Conservation (phyloP, 257 asterid species). For the Hygrophila difformis region DNA sequence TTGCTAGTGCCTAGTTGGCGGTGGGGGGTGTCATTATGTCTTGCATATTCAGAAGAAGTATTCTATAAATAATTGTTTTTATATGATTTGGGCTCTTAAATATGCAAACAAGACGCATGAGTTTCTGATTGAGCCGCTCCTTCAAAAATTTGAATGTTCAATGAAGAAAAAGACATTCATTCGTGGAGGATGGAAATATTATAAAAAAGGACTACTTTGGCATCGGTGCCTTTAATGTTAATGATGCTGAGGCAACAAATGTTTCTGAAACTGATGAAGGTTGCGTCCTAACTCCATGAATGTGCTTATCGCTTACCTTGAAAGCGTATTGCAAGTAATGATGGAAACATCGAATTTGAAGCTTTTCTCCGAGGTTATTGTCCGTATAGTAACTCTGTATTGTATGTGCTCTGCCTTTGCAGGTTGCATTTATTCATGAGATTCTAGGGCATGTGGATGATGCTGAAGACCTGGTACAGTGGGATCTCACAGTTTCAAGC, state of each 20-base stretch:
- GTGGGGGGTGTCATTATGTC: too few relatives aligned
- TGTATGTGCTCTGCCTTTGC: constrained; percentile 18
- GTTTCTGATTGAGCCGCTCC: constrained; percentile 60
- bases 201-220: constrained; percentile 43
- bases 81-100: constrained; percentile 57
- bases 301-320: constrained; percentile 89
- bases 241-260: constrained; percentile 36
- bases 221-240: constrained; percentile 44
- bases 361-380: constrained; percentile 14
- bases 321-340: constrained; percentile 78
- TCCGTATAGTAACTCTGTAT: constrained; percentile 11
- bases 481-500: constrained; percentile 82
- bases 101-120: constrained; percentile 86
- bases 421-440: constrained; percentile 85
- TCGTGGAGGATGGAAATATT: constrained; percentile 37
- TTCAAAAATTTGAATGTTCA: constrained; percentile 54
- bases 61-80: constrained; percentile 11
- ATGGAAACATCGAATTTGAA: constrained; percentile 8
- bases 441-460: constrained; percentile 70
- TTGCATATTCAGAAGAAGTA: too few relatives aligned
- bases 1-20: background rate
- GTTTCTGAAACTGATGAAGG: constrained; percentile 52
- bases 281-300: constrained; percentile 69
- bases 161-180: constrained; percentile 45
- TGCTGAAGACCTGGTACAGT: constrained; percentile 63